Conservation (phyloP, 2,329 filamentous ascomycete genomes). For the Penicillium sp. region DNA sequence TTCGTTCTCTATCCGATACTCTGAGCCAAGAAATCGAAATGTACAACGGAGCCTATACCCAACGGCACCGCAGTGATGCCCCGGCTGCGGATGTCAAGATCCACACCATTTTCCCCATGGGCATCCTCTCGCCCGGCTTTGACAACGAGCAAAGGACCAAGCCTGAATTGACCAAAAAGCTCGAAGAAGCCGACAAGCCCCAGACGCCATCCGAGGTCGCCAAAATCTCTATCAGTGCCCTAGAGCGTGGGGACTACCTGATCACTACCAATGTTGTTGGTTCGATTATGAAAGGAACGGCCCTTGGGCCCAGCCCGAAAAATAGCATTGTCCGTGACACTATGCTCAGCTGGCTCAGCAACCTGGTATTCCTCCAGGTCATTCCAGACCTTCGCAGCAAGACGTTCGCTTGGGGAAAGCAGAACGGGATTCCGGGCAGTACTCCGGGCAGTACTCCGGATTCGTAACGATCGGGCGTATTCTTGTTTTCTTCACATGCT, state of each 20-base stretch:
- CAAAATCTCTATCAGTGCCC: constrained; percentile 61
- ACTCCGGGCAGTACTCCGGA: constrained; percentile 14
- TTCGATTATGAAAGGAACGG: constrained; percentile 64
- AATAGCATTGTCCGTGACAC: constrained; percentile 56
- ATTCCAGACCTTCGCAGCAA: constrained; percentile 57
- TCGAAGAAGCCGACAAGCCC: constrained; percentile 79
- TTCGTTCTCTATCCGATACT: constrained; percentile 78
- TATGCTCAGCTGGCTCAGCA: constrained; percentile 53
- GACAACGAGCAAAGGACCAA: constrained; percentile 75
- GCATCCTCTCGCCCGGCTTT: constrained; percentile 73
- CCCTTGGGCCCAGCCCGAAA: constrained; percentile 52
- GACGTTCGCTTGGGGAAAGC: constrained; percentile 57
- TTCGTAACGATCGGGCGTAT: constrained; percentile 2
- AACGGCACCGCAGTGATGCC: constrained; percentile 36
- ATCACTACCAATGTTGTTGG: constrained; percentile 74
- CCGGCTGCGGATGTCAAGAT: constrained; percentile 69
- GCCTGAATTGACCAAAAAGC: constrained; percentile 70
- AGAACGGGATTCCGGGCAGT: constrained; percentile 45
- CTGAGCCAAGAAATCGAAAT: constrained; percentile 79
- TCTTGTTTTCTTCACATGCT: constrained; percentile 1
- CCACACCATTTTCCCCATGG: constrained; percentile 79
- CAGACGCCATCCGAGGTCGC: constrained; percentile 80
- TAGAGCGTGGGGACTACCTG: constrained; percentile 78
- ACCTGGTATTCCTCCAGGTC: constrained; percentile 56
- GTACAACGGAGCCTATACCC: constrained; percentile 66